phyloP scores from a whole-genome alignment of 495 filamentous ascomycete species.

The Trichoderma erinaceum region DNA sequence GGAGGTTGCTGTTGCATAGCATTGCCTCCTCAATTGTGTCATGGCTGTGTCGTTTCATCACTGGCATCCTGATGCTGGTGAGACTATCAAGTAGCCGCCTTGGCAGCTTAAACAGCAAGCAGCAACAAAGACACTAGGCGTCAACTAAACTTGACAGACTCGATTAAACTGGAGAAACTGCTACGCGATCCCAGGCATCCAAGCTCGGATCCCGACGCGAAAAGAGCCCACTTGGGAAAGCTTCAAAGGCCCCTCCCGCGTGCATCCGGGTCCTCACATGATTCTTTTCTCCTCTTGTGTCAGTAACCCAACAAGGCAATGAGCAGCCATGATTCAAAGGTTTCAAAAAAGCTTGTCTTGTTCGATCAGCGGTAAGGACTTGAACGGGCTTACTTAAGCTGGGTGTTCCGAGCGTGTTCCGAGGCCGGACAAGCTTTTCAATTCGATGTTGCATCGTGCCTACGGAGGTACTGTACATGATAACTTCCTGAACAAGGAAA shows the following conservation, averaged over 20 bases:
- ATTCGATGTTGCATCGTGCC: too few species aligned
- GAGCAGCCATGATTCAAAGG: not conserved
- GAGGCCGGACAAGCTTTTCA: too few species aligned
- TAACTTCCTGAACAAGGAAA: not conserved
- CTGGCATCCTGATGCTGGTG: too few species aligned
- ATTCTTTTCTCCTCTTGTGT: not conserved
- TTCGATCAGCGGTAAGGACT: not conserved
- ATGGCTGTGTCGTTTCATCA: too few species aligned
- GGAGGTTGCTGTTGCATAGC: not conserved
- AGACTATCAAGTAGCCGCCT: too few species aligned
- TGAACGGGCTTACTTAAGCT: too few species aligned
- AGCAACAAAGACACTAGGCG: not conserved
- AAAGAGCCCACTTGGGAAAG: not conserved
- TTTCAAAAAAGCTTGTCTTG: not conserved
- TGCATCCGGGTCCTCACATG: slow-evolving; percentile 10
- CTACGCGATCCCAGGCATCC: not conserved
- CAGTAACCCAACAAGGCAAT: not conserved
- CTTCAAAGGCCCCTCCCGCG: slow-evolving; percentile 7
- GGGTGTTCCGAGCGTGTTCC: too few species aligned
- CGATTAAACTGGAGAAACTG: not conserved
- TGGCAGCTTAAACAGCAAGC: not conserved
- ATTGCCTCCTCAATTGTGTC: too few species aligned
- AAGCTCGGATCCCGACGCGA: not conserved
- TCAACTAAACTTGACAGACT: not conserved
- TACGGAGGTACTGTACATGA: too few species aligned